Evolutionary conservation across 1,284 basidiomycete genomes (phyloP).

Genomic region (Rhodotorula sp.): DNA sequence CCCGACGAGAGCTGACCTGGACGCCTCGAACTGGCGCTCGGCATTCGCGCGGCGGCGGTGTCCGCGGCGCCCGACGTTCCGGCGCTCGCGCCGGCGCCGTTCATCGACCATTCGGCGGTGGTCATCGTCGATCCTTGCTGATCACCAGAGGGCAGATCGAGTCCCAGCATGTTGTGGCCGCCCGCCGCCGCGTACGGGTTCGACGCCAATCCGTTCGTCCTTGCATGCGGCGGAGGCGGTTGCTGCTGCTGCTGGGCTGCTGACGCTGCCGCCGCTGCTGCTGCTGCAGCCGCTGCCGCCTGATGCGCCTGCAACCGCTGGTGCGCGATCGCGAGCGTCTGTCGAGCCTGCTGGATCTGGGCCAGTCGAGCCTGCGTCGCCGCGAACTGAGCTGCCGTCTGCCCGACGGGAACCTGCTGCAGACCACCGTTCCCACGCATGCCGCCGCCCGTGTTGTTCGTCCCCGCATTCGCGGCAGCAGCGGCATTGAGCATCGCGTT

Average conservation of each 20-base stretch:
- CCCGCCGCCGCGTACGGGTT: background rate
- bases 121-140: background rate
- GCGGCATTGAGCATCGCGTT: background rate
- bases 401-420: background rate
- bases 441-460: background rate
- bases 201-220: background rate
- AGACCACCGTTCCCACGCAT: background rate
- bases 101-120: background rate
- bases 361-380: background rate
- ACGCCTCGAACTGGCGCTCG: too few relatives aligned
- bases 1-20: too few relatives aligned
- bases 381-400: background rate
- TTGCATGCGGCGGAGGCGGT: background rate
- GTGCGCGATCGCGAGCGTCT: conserved; percentile 10
- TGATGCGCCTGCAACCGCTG: conserved; percentile 8
- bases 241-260: background rate
- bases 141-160: background rate
- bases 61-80: background rate
- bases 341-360: conserved; percentile 9
- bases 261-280: background rate
- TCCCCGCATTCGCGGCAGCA: background rate
- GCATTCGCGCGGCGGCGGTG: too few relatives aligned
- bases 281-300: background rate
- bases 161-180: conserved; percentile 16
- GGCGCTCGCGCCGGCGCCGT: too few relatives aligned